Percentiles rank a stretch among this genome's conserved stretches.
Evolutionary conservation across 768 basidiomycete genomes (phyloP).

Genomic region (Tricholoma furcatifolium): DNA sequence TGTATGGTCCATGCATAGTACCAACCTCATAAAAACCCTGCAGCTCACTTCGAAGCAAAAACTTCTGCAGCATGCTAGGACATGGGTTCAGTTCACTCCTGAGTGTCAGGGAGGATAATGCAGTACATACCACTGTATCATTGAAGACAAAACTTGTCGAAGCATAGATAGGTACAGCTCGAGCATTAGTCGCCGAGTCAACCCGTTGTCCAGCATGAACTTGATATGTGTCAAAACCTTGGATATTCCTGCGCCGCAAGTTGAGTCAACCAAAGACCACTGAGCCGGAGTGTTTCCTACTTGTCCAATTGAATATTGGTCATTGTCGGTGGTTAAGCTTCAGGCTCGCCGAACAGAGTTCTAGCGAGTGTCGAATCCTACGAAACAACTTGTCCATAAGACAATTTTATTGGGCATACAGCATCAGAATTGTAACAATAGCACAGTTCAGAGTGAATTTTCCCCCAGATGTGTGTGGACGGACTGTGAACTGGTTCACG

Average conservation of each 20-base stretch:
- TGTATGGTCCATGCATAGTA: neutral
- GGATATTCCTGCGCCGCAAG: neutral
- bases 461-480: too few species aligned
- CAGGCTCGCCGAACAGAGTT: too few species aligned
- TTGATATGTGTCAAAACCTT: constrained; percentile 53
- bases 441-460: too few species aligned
- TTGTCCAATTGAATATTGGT: too few species aligned
- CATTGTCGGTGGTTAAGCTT: too few species aligned
- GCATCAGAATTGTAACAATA: too few species aligned
- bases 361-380: too few species aligned
- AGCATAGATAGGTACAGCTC: constrained; percentile 59
- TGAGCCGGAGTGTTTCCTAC: too few species aligned
- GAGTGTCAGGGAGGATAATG: neutral
- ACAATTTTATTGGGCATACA: too few species aligned
- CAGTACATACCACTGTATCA: constrained; percentile 36
- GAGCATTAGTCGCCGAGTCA: constrained; percentile 47
- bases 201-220: constrained; percentile 55
- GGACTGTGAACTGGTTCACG: too few species aligned
- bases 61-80: constrained; percentile 50
- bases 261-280: too few species aligned
- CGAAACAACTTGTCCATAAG: too few species aligned
- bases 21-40: neutral
- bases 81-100: neutral
- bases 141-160: constrained; percentile 53
- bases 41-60: constrained; percentile 39